Evolutionary conservation across 1,139 yeast genomes (phyloP), one percentile per base, ranked within the genome.

Genomic region (Geotrichum australiense): DNA sequence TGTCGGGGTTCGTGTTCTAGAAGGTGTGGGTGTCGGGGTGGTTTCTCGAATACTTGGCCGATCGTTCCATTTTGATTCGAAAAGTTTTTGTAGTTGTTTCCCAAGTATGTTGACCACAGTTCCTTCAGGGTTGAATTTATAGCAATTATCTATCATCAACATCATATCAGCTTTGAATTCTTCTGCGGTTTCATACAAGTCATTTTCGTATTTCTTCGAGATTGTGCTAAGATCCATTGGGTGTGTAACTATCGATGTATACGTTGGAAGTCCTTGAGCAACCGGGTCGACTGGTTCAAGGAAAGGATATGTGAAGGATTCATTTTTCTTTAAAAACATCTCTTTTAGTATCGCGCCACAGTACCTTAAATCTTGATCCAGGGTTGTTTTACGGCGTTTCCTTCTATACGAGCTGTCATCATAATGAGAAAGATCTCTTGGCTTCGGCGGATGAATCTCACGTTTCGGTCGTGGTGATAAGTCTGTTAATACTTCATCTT

Each of bases 211-310:
- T 62, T 87, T 91, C 41, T 78, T 72, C 54, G 80, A 81, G 46
- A 91, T 74, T 0, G 97, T 87, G 33, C 93, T 78, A 54, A 91
- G 71, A 64, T 91, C 99, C 98, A 91, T 93, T 46, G 99, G 98
- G 52, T 78, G 75, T 62, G 85, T 86, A 46, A 91, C 80, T 45
- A 86, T 68, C 51, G 89, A 91, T 54, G 74, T 73, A 63, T 93
- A 91, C 38, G 86, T 78, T 25, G 98, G 98, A 52, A 94, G 80
- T 56, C 86, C 87, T 56, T 89, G 73, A 10, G 96, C 95, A 26
- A 87, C 87, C 0, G 96, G 91, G 61, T 93, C 98, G 36, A 91
- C 98, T 0, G 99, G 98, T 47, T 76, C 81, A 55, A 91, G 66
- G 57, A 91, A 91, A 26, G 98, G 97, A 64, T 80, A 91, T 51